These are phyloP conservation scores for Trichodelitschia bisporula DNA, from an alignment of 495 filamentous ascomycete genomes.

Conservation along the genomic window DNA sequence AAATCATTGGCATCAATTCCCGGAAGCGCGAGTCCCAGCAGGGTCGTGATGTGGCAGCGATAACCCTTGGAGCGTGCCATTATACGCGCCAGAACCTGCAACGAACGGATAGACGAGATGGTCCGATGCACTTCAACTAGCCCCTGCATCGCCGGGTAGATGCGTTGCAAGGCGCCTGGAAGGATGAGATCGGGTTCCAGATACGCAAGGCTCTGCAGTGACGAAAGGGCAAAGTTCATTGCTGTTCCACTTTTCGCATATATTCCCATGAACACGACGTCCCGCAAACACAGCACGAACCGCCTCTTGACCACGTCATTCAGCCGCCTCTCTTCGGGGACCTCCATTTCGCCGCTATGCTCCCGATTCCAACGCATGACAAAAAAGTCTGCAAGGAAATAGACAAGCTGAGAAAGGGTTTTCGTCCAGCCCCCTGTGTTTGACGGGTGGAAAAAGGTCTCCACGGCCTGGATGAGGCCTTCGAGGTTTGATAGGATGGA, in stretches of 20 bases:
- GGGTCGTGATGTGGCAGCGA: conserved; percentile 78
- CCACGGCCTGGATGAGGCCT: conserved; percentile 80
- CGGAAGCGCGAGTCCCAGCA: conserved; percentile 75
- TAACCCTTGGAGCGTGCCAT: conserved; percentile 84
- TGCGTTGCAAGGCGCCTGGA: conserved; percentile 79
- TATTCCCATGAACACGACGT: conserved; percentile 95
- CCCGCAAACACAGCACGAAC: conserved; percentile 74
- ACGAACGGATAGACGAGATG: conserved; percentile 70
- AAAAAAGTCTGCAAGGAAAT: conserved; percentile 86
- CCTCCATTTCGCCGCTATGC: conserved; percentile 68
- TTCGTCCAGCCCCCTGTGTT: conserved; percentile 87
- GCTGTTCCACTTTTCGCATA: conserved; percentile 84
- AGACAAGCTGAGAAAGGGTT: conserved; percentile 71
- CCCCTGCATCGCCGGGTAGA: conserved; percentile 90
- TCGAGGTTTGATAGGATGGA: conserved; percentile 73
- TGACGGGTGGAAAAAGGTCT: conserved; percentile 97
- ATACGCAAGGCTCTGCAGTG: conserved; percentile 69
- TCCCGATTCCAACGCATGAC: conserved; percentile 96
- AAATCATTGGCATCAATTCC: conserved; percentile 97
- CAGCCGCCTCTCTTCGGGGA: conserved; percentile 54
- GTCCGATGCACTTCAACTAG: conserved; percentile 94
- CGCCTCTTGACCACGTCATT: conserved; percentile 59
- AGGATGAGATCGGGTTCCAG: conserved; percentile 83
- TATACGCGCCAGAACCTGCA: conserved; percentile 69
- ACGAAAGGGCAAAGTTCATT: conserved; percentile 73